Evolutionary conservation across 2,329 filamentous ascomycete species (phyloP), one percentile per base, ranked within the genome.

Genomic region (Cephalotrichum gorgonifer): DNA sequence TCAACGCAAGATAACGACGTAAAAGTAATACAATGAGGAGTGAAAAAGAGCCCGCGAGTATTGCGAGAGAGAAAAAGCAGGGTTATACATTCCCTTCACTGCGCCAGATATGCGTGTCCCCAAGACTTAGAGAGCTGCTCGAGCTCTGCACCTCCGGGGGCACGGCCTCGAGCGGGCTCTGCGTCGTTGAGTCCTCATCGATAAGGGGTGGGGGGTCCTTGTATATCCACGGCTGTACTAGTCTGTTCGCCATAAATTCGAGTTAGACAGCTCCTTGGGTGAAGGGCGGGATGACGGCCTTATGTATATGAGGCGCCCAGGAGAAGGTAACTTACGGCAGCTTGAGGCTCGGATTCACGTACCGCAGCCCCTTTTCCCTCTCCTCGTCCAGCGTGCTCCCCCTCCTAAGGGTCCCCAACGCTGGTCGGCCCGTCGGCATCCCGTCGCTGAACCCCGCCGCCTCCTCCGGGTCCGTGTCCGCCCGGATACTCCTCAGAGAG

Each of bases 401-500:
- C 27, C 76, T 68, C 39, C 77, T 67, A 28, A 75, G 52, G 43
- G 75, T 52, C 15, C 67, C 63, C 43, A 68, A 64, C 44, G 67
- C 61, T 15, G 62, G 62, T 28, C 65, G n/a, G 42, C 49, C 8
- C 33, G 30, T 23, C 43, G 47, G 39, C 41, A 45, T 33, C 20
- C 44, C 62, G 17, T 68, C 67, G n/a, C 65, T 63, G 26, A 64
- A 55, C 3, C 62, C 60, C 41, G 64, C 63, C 12, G 60, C 55
- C 9, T 64, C 63, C 2, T 58, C 57, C 7, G 62, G 60, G 14
- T 76, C 72, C 27, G 72, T 60, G 3, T 79, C 50, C 25, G 79
- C 73, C 55, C 83, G 79, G 51, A 98, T 88, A 58, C 88, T 95
- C 54, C 88, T 79, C 42, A 98, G 71, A 26, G 94, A 89, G 62